These are phyloP conservation scores for Austroboletus niveus DNA, from an alignment of 1,284 basidiomycete species.

Conservation along the genomic window DNA sequence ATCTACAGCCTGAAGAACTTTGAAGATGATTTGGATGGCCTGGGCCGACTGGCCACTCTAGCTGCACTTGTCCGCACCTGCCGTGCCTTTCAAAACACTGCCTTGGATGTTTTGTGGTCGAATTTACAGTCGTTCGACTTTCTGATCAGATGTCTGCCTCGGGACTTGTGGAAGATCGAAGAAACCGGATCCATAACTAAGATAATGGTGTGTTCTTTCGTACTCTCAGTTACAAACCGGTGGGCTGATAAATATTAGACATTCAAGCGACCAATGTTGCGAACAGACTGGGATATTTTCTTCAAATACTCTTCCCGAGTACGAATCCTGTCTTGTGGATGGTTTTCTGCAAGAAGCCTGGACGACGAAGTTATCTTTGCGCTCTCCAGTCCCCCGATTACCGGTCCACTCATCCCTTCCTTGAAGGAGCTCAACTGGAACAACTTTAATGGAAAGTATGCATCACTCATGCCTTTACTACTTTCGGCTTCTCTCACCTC, in stretches of 20 bases:
- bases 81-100: constrained; percentile 17
- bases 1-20: neutral
- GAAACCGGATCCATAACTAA: neutral
- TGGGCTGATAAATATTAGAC: constrained; percentile 14
- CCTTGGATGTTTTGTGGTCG: constrained; percentile 29
- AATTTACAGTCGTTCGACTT: constrained; percentile 24
- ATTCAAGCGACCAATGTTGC: constrained; percentile 27
- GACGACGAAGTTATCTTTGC: constrained; percentile 24
- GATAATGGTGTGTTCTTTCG: constrained; percentile 13
- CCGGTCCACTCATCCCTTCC: constrained; percentile 23
- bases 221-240: neutral
- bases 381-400: constrained; percentile 21
- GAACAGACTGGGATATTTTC: constrained; percentile 29
- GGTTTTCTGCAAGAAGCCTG: constrained; percentile 6
- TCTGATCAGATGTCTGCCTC: constrained; percentile 19
- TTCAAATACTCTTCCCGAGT: constrained; percentile 24
- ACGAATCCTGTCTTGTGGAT: constrained; percentile 5
- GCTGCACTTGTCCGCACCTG: constrained; percentile 30
- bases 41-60: no score
- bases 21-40: constrained; percentile 4
- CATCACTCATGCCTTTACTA: constrained; percentile 20
- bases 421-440: constrained; percentile 25
- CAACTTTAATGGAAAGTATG: constrained; percentile 11
- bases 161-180: constrained; percentile 14
- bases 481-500: constrained; percentile 21